phyloP scores from a whole-genome alignment of 2,329 filamentous ascomycete species.

The Apiospora marii region DNA sequence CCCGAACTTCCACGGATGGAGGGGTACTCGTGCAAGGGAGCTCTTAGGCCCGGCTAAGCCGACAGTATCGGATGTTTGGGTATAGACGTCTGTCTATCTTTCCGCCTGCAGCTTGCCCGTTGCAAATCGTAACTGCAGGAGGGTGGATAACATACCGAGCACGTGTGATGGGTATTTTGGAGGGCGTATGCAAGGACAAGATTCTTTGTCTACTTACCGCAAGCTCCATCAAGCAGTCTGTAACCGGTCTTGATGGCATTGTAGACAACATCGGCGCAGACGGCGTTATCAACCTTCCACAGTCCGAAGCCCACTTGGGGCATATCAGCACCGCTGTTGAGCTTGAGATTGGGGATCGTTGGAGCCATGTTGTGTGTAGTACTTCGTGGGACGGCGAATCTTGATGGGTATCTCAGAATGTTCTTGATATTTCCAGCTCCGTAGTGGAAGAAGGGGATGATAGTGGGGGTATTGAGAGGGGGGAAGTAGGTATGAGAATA shows the following conservation, averaged over 20 bases:
- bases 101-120: background rate
- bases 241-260: slow-evolving; percentile 73
- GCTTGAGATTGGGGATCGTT: slow-evolving; percentile 60
- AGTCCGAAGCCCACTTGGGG: slow-evolving; percentile 80
- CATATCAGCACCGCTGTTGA: slow-evolving; percentile 73
- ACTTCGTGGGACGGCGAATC: background rate
- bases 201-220: slow-evolving; percentile 53
- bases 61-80: background rate
- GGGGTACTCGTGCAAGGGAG: background rate
- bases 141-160: background rate
- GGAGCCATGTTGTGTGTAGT: slow-evolving; percentile 25
- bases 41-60: background rate
- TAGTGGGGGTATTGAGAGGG: background rate
- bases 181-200: background rate
- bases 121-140: background rate
- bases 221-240: slow-evolving; percentile 67
- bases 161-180: background rate
- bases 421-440: background rate
- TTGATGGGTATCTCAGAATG: background rate
- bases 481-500: background rate
- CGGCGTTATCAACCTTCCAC: slow-evolving; percentile 83
- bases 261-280: slow-evolving; percentile 79
- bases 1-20: background rate
- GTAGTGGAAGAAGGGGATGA: background rate
- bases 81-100: background rate